Evolutionary conservation across 1,284 basidiomycete species (phyloP).

Genomic region (Cryptococcus floricola): DNA sequence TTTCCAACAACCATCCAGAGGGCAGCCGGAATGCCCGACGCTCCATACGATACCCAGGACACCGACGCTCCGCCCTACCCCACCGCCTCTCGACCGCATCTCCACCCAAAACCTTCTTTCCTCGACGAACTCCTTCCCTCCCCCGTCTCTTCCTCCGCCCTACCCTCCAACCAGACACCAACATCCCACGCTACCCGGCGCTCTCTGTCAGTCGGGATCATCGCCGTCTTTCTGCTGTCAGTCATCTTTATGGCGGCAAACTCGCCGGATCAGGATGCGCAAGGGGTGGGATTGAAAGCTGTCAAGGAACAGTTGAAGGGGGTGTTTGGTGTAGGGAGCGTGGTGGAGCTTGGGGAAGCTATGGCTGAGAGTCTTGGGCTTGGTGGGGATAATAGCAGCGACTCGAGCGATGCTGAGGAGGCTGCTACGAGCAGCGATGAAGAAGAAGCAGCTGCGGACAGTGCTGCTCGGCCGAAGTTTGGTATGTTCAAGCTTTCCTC

Average conservation of each 20-base stretch:
- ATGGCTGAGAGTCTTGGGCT: conserved; percentile 14
- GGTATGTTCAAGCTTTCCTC: conserved; percentile 1
- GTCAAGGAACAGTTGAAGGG: conserved; percentile 15
- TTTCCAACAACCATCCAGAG: neutral
- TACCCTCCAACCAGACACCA: conserved; percentile 6
- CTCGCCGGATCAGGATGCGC: neutral
- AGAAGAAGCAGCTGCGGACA: neutral
- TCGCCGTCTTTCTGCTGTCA: conserved; percentile 40
- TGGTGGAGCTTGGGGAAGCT: conserved; percentile 17
- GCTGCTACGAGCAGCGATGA: neutral
- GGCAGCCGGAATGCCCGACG: too few relatives aligned
- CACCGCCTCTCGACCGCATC: too few relatives aligned
- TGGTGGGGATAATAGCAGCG: neutral
- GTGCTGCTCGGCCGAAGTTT: conserved; percentile 8
- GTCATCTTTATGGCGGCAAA: conserved; percentile 35
- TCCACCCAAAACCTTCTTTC: conserved; percentile 18
- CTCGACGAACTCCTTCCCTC: conserved; percentile 39
- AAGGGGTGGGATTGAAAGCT: neutral
- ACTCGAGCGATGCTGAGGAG: conserved; percentile 1
- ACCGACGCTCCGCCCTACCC: too few relatives aligned
- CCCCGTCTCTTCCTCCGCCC: conserved; percentile 1
- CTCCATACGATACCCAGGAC: too few relatives aligned
- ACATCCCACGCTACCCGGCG: conserved; percentile 24
- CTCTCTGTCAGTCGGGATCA: conserved; percentile 31
- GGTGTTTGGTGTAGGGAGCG: conserved; percentile 22